phyloP scores from a whole-genome alignment of 352 stramenopile species.

The Phytopythium litorale region DNA sequence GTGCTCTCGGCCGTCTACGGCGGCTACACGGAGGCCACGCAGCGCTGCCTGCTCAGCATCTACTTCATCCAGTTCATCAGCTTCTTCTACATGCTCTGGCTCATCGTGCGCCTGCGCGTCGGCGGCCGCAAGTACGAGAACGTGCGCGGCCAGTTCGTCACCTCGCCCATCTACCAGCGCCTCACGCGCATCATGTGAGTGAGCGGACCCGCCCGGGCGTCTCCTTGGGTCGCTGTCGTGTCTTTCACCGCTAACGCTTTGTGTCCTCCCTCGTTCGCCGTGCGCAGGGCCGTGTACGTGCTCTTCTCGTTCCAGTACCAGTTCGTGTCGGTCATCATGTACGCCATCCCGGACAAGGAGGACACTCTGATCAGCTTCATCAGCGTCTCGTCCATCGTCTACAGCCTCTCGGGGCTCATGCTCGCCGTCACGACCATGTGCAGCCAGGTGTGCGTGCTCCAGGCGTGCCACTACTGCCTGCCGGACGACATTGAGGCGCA shows the following conservation, averaged over 20 bases:
- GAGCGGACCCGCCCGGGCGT: neutral
- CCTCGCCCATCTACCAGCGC: slow-evolving; percentile 20
- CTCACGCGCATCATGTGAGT: slow-evolving; percentile 23
- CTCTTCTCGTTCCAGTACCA: slow-evolving; percentile 54
- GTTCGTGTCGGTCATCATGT: slow-evolving; percentile 40
- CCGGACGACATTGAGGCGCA: slow-evolving; percentile 41
- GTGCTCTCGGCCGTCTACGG: slow-evolving; percentile 1
- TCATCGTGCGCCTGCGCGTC: slow-evolving; percentile 8
- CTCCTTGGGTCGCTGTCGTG: neutral
- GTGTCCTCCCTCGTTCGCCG: neutral
- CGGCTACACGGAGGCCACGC: slow-evolving; percentile 9
- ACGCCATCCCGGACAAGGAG: slow-evolving; percentile 21
- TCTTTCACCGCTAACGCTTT: neutral
- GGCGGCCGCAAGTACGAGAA: slow-evolving; percentile 19
- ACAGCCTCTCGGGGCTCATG: slow-evolving; percentile 31
- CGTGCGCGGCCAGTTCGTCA: slow-evolving; percentile 12
- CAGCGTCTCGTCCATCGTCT: slow-evolving; percentile 33
- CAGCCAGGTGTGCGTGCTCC: slow-evolving; percentile 44
- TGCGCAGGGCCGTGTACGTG: slow-evolving; percentile 16
- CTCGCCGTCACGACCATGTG: slow-evolving; percentile 43
- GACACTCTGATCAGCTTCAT: slow-evolving; percentile 28
- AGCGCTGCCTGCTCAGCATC: slow-evolving; percentile 9
- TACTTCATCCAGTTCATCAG: slow-evolving; percentile 10
- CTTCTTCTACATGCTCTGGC: slow-evolving; percentile 12
- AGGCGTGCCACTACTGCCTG: slow-evolving; percentile 36